A percentile compares a stretch with the other conserved stretches of the same genome.
phyloP scores from a whole-genome alignment of 129 eudicot species.

The Heracleum sosnowskyi region DNA sequence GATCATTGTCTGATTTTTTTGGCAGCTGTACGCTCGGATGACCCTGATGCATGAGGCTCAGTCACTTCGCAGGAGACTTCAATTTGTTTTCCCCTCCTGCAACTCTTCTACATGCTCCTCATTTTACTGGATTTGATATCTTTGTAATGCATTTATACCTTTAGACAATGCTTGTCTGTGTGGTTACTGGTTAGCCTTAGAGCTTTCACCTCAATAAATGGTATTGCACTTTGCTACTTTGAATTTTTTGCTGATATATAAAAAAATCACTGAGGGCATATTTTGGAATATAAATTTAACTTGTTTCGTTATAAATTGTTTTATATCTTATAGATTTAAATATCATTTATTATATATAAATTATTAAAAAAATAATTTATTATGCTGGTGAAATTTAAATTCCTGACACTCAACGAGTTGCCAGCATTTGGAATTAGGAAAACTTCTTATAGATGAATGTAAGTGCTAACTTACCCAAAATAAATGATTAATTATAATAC shows the following conservation, averaged over 20 bases:
- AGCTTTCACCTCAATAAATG: not conserved
- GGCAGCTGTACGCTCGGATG: constrained; percentile 59
- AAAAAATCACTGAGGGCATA: not conserved
- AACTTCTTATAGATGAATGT: no score
- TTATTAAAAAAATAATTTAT: no score
- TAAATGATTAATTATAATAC: no score
- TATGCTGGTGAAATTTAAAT: no score
- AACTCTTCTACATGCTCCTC: not conserved
- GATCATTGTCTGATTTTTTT: constrained; percentile 2
- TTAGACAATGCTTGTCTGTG: not conserved
- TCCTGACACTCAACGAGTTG: no score
- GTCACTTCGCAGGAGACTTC: constrained; percentile 5
- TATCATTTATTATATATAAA: no score
- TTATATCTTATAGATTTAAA: no score
- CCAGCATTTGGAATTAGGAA: no score
- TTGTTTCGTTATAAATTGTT: not conserved
- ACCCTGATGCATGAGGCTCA: constrained; percentile 36
- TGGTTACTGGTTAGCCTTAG: not conserved
- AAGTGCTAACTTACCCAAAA: no score
- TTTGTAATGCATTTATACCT: not conserved
- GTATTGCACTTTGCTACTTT: not conserved
- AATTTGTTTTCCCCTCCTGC: not conserved
- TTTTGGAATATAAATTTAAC: not conserved
- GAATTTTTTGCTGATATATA: not conserved
- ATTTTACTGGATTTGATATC: not conserved